Conservation (phyloP, 495 filamentous ascomycete genomes). For the Penicillium ucsense region DNA sequence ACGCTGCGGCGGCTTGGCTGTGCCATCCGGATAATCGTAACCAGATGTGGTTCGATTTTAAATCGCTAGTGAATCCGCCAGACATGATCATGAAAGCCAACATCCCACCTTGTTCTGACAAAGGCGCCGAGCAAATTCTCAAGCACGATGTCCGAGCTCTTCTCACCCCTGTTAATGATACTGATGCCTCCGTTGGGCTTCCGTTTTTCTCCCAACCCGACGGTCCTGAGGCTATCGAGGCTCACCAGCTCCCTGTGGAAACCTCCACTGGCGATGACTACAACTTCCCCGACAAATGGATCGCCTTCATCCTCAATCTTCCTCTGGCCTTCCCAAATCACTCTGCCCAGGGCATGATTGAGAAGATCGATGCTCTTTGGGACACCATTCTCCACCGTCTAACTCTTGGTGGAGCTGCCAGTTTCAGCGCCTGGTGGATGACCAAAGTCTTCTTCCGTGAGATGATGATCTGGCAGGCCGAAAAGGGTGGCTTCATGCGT, state of each 20-base stretch:
- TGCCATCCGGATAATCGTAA: slow-evolving; percentile 39
- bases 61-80: slow-evolving; percentile 61
- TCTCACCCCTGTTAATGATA: slow-evolving; percentile 40
- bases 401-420: slow-evolving; percentile 71
- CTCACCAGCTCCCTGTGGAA: slow-evolving; percentile 28
- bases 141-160: slow-evolving; percentile 64
- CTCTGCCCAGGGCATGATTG: slow-evolving; percentile 45
- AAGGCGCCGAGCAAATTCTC: slow-evolving; percentile 54
- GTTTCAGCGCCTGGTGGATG: slow-evolving; percentile 95
- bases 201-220: slow-evolving; percentile 37
- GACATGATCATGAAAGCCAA: slow-evolving; percentile 37
- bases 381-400: slow-evolving; percentile 36
- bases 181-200: slow-evolving; percentile 19
- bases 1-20: slow-evolving; percentile 39
- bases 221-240: slow-evolving; percentile 23
- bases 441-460: slow-evolving; percentile 97
- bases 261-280: slow-evolving; percentile 32
- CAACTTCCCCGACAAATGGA: slow-evolving; percentile 78
- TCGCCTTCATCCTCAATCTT: slow-evolving; percentile 67
- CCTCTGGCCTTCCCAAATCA: slow-evolving; percentile 65
- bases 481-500: slow-evolving; percentile 84
- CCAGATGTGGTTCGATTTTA: slow-evolving; percentile 93
- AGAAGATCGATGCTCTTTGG: slow-evolving; percentile 37
- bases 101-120: slow-evolving; percentile 31
- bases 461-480: slow-evolving; percentile 85